These are phyloP conservation scores for Hanseniaspora thailandica DNA, from an alignment of 805 yeast species.

Conservation along the genomic window DNA sequence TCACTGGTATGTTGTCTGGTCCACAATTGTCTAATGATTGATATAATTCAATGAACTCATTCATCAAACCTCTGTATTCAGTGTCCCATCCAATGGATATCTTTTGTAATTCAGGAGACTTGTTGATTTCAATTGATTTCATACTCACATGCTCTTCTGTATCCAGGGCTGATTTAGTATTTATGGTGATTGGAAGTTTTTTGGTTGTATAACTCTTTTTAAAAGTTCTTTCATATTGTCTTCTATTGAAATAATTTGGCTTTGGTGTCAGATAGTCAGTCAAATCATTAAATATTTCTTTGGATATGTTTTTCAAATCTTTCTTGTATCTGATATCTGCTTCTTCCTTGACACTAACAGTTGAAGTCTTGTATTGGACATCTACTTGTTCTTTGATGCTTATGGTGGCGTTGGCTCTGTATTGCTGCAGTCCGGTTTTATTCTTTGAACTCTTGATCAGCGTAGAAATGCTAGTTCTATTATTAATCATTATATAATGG, in stretches of 20 bases:
- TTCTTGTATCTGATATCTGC: background rate
- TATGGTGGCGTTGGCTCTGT: background rate
- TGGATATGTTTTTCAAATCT: background rate
- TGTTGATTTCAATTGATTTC: background rate
- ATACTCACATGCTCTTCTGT: background rate
- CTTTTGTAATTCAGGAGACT: background rate
- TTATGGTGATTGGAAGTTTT: background rate
- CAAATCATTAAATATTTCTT: background rate
- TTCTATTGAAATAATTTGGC: background rate
- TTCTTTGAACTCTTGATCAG: background rate
- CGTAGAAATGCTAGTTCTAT: background rate
- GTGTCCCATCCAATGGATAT: background rate
- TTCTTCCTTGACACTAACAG: background rate
- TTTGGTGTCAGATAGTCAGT: background rate
- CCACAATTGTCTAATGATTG: background rate
- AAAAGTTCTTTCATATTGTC: background rate
- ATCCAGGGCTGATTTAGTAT: background rate
- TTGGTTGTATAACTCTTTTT: background rate
- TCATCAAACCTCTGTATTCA: background rate
- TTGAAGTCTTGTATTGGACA: background rate
- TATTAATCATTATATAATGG: background rate
- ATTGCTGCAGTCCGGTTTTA: background rate
- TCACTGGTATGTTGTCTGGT: background rate
- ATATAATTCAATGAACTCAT: background rate
- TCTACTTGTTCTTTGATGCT: background rate